phyloP scores from a whole-genome alignment of 306 rosid species.

The Cercis canadensis region DNA sequence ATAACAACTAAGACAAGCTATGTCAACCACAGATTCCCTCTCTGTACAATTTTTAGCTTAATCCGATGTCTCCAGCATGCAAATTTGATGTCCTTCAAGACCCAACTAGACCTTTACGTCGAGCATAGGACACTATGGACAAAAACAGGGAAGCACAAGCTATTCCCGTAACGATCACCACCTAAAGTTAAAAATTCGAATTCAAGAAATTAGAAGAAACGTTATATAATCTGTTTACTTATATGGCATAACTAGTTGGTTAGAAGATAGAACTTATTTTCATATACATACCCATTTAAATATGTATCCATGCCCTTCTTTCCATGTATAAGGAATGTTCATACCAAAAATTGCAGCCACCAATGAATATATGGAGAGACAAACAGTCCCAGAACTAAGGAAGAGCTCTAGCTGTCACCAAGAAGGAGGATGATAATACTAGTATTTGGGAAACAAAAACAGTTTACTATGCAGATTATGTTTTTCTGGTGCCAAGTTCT shows the following conservation, averaged over 20 bases:
- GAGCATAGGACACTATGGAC: constrained; percentile 69
- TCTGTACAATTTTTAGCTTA: background rate
- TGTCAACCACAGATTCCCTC: constrained; percentile 12
- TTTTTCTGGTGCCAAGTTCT: no score
- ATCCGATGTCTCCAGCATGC: constrained; percentile 1
- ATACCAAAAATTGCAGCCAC: constrained; percentile 87
- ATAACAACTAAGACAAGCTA: no score
- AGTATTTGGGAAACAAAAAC: background rate
- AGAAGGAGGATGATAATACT: constrained; percentile 3
- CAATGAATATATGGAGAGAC: constrained; percentile 50
- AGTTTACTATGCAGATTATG: no score
- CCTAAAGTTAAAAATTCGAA: constrained; percentile 33
- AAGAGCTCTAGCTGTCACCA: constrained; percentile 32
- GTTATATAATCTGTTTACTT: no score
- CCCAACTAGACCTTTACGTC: constrained; percentile 90
- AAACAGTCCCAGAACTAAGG: constrained; percentile 57
- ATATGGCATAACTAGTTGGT: no score
- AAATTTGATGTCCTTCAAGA: constrained; percentile 53
- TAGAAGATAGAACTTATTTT: no score
- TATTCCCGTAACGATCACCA: constrained; percentile 69
- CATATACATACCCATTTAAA: constrained; percentile 78
- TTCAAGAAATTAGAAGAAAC: no score
- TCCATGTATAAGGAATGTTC: constrained; percentile 82
- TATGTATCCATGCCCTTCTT: constrained; percentile 50
- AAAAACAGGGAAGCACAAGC: constrained; percentile 63